These are phyloP conservation scores for Amanita thiersii DNA, from an alignment of 768 basidiomycete genomes.

Conservation along the genomic window DNA sequence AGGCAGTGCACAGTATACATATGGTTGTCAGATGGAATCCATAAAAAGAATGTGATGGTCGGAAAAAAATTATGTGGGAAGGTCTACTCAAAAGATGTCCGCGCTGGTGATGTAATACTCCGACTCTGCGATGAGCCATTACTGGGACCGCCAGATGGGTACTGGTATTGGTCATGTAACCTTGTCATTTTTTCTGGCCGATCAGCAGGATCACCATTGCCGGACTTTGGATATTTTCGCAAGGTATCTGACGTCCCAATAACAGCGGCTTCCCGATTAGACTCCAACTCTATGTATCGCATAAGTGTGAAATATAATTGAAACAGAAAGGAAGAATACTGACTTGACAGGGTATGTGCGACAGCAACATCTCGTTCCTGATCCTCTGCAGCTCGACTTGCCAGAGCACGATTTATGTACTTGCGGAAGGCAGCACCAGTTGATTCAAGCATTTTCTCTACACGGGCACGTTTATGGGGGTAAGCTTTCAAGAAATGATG, in stretches of 20 bases:
- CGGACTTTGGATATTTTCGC: conserved; percentile 12
- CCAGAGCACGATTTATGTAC: conserved; percentile 83
- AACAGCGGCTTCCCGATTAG: conserved; percentile 26
- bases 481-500: conserved; percentile 91
- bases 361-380: conserved; percentile 73
- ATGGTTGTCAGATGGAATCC: conserved; percentile 12
- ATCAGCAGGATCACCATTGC: conserved; percentile 16
- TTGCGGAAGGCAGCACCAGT: conserved; percentile 88
- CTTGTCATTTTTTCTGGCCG: conserved; percentile 63
- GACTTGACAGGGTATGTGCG: conserved; percentile 78
- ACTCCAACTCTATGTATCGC: conserved; percentile 47
- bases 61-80: conserved; percentile 7
- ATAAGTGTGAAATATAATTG: conserved; percentile 6
- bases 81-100: conserved; percentile 23
- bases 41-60: conserved; percentile 1
- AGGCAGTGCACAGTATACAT: conserved; percentile 8
- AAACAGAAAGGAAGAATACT: conserved; percentile 19
- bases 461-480: conserved; percentile 73
- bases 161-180: conserved; percentile 78
- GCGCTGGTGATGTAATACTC: conserved; percentile 18
- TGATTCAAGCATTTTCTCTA: conserved; percentile 83
- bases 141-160: conserved; percentile 46
- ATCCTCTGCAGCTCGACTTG: conserved; percentile 83
- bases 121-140: conserved; percentile 29
- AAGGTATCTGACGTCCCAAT: conserved; percentile 21